Percentiles rank a stretch among this genome's conserved stretches.
Evolutionary conservation across 768 basidiomycete species (phyloP).

Genomic region (Kwoniella europaea): DNA sequence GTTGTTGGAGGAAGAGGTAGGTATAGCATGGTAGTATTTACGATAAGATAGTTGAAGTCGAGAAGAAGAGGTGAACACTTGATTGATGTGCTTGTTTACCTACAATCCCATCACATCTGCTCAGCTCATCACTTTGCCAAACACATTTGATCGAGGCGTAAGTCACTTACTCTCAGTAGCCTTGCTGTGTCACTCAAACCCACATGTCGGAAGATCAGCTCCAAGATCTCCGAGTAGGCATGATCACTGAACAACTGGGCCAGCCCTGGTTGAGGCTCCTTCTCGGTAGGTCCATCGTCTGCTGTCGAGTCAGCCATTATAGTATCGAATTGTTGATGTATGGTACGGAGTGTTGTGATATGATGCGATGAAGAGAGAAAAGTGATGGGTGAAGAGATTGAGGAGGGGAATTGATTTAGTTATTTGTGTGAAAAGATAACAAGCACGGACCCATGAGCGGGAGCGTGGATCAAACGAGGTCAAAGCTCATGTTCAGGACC

Average conservation of each 20-base stretch:
- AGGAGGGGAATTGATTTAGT: too few relatives aligned
- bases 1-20: neutral
- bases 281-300: too few relatives aligned
- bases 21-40: neutral
- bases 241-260: neutral
- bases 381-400: neutral
- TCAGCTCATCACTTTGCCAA: too few relatives aligned
- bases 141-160: too few relatives aligned
- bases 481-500: too few relatives aligned
- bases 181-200: neutral
- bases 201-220: neutral
- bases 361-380: neutral
- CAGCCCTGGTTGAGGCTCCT: neutral
- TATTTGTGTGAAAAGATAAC: too few relatives aligned
- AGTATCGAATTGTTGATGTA: neutral
- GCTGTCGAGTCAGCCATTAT: neutral
- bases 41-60: constrained; percentile 1
- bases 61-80: neutral
- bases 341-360: neutral
- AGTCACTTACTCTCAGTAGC: neutral
- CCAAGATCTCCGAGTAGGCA: neutral
- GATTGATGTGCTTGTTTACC: constrained; percentile 3
- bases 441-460: neutral
- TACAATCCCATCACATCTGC: neutral
- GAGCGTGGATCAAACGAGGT: too few relatives aligned